Evolutionary conservation across 2,329 filamentous ascomycete species (phyloP).

Genomic region (Penicillium sp.): DNA sequence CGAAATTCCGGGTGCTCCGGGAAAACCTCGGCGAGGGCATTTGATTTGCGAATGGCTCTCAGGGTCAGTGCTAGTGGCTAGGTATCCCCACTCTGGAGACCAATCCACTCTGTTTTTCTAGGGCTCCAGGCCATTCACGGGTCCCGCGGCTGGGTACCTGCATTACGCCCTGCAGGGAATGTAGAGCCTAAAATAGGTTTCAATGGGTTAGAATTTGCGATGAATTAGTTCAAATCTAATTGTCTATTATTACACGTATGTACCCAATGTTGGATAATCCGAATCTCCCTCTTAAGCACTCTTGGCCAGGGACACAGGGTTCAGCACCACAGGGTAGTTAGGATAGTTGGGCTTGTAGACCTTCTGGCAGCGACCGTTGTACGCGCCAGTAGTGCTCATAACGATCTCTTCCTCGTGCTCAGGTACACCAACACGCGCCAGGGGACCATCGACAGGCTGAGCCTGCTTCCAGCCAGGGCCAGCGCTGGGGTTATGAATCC

Average conservation of each 20-base stretch:
- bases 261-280: too few species aligned
- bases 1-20: not conserved
- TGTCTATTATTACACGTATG: too few species aligned
- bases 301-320: slow-evolving; percentile 10
- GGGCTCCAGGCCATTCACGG: too few species aligned
- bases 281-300: too few species aligned
- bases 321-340: slow-evolving; percentile 24
- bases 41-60: not conserved
- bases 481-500: slow-evolving; percentile 24
- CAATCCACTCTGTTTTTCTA: too few species aligned
- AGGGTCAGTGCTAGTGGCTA: not conserved
- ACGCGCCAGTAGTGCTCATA: slow-evolving; percentile 20
- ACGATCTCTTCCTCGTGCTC: slow-evolving; percentile 22
- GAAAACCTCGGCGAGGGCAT: not conserved
- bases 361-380: slow-evolving; percentile 26
- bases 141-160: too few species aligned
- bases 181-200: too few species aligned
- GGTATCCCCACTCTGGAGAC: not conserved
- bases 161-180: too few species aligned
- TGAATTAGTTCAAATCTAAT: too few species aligned
- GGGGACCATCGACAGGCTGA: slow-evolving; percentile 17
- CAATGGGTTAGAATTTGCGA: too few species aligned
- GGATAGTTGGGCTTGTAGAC: slow-evolving; percentile 23
- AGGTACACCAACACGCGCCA: slow-evolving; percentile 25
- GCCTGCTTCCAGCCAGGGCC: slow-evolving; percentile 24